phyloP scores from a whole-genome alignment of 208 protist species.

The Leishmania tropica region DNA sequence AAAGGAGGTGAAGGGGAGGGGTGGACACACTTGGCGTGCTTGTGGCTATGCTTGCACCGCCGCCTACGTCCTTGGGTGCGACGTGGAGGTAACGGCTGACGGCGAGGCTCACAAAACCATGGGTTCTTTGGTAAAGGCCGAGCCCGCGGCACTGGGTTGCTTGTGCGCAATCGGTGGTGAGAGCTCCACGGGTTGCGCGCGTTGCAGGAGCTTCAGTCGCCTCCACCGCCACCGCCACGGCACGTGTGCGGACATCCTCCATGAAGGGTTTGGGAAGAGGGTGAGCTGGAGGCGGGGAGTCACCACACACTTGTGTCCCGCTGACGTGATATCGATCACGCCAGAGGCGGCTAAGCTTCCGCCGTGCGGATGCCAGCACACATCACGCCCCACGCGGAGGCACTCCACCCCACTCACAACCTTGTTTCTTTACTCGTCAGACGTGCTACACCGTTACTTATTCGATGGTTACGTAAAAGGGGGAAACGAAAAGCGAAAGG shows the following conservation, averaged over 20 bases:
- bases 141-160: not conserved
- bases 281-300: not conserved
- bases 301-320: not conserved
- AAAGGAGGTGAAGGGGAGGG: not conserved
- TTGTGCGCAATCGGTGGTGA: not conserved
- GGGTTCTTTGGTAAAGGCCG: not conserved
- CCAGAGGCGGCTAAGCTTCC: not conserved
- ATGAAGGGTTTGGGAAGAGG: not conserved
- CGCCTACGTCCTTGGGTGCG: not conserved
- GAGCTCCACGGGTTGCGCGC: not conserved
- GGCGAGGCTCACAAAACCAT: not conserved
- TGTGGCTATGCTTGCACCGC: not conserved
- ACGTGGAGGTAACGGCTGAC: not conserved
- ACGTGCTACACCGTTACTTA: not conserved
- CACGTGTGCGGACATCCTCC: no score
- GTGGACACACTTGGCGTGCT: not conserved
- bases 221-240: no score
- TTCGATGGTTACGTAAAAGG: conserved; percentile 3
- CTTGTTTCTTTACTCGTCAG: not conserved
- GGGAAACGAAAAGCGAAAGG: not conserved
- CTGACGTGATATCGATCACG: not conserved
- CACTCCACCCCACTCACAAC: not conserved
- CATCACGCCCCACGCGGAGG: not conserved
- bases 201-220: not conserved
- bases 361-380: not conserved